These are phyloP conservation scores for Hsuehochloa calcarea DNA, from an alignment of 176 grass and related monocot species.

Conservation along the genomic window DNA sequence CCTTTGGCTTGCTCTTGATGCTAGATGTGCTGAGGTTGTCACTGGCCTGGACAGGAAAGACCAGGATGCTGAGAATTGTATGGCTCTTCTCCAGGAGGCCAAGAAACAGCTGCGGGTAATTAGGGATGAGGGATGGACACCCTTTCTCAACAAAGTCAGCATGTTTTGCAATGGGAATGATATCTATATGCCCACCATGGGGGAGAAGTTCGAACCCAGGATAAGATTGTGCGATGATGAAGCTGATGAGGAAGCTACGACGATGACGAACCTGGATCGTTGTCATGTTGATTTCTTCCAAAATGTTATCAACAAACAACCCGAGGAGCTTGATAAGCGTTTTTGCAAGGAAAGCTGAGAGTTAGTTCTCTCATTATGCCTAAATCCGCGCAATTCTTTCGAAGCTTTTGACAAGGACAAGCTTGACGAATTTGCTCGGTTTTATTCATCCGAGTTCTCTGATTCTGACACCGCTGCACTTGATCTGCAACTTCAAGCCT, in stretches of 20 bases:
- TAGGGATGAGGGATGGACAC: constrained; percentile 26
- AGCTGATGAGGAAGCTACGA: neutral
- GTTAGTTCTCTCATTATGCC: neutral
- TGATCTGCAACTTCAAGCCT: constrained; percentile 19
- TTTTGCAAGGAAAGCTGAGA: neutral
- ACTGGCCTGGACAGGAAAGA: constrained; percentile 17
- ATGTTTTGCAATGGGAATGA: constrained; percentile 5
- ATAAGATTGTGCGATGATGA: neutral
- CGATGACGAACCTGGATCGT: constrained; percentile 9
- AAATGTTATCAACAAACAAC: constrained; percentile 30
- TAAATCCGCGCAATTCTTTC: constrained; percentile 31
- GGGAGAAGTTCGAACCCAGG: neutral
- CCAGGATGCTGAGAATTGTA: constrained; percentile 10
- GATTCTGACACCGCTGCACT: neutral
- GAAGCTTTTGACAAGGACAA: constrained; percentile 35
- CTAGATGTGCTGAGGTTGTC: constrained; percentile 25
- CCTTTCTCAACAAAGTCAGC: constrained; percentile 21
- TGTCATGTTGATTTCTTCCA: constrained; percentile 22
- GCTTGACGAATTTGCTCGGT: constrained; percentile 11
- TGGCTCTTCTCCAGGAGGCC: constrained; percentile 3
- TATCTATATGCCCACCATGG: constrained; percentile 2
- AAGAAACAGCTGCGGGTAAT: constrained; percentile 6
- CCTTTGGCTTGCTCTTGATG: constrained; percentile 32
- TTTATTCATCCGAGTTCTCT: constrained; percentile 26
- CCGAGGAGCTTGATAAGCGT: constrained; percentile 1